These are phyloP conservation scores for Dactylellina drechsleri DNA, from an alignment of 2,329 filamentous ascomycete genomes.

Conservation along the genomic window DNA sequence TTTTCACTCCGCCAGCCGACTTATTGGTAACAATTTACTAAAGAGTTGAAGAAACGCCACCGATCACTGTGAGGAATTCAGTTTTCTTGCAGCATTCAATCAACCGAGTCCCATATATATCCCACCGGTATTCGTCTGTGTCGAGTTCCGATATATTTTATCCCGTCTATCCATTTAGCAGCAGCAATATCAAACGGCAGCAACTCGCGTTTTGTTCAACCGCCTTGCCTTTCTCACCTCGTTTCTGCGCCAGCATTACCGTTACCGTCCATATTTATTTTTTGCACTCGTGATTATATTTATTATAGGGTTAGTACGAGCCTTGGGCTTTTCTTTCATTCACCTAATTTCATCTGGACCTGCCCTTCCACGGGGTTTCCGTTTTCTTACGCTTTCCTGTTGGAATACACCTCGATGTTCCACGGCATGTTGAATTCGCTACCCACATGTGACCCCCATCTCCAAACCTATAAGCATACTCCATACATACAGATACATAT, in stretches of 20 bases:
- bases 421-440: constrained; percentile 41
- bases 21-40: too few species aligned
- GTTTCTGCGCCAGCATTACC: constrained; percentile 27
- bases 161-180: constrained; percentile 7
- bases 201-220: constrained; percentile 38
- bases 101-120: constrained; percentile 33
- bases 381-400: constrained; percentile 44
- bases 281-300: constrained; percentile 47
- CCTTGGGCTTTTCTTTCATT: constrained; percentile 20
- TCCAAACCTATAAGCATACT: neutral
- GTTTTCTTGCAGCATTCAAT: constrained; percentile 49
- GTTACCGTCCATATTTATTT: constrained; percentile 4
- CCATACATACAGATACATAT: neutral
- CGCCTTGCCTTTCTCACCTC: constrained; percentile 37
- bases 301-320: constrained; percentile 52
- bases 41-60: constrained; percentile 7
- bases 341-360: constrained; percentile 9
- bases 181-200: constrained; percentile 7
- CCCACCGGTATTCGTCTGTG: constrained; percentile 45
- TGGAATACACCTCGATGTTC: constrained; percentile 47
- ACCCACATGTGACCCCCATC: constrained; percentile 44
- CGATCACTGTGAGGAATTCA: constrained; percentile 53
- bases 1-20: neutral
- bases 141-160: constrained; percentile 49
- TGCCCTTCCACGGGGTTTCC: constrained; percentile 32